Conservation (phyloP, 495 filamentous ascomycete genomes). For the Tetracladium marchalianum region DNA sequence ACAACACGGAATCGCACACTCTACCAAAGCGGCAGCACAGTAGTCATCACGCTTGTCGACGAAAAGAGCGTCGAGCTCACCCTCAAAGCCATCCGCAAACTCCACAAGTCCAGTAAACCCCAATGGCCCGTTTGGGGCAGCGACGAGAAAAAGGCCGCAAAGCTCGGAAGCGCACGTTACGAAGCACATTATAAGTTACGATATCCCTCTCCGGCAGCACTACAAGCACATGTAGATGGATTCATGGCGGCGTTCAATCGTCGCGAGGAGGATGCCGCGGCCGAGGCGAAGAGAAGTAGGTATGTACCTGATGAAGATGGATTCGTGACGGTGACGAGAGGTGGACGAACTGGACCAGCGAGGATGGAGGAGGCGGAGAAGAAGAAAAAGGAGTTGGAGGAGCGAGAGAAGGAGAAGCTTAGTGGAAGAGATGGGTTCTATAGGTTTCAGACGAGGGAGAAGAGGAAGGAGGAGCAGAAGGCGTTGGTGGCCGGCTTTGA, state of each 20-base stretch:
- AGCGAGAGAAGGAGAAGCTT: slow-evolving; percentile 56
- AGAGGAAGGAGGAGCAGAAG: slow-evolving; percentile 70
- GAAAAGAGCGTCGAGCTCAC: slow-evolving; percentile 59
- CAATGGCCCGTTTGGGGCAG: slow-evolving; percentile 54
- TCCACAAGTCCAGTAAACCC: slow-evolving; percentile 33
- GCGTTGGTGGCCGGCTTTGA: slow-evolving; percentile 58
- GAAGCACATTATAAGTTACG: slow-evolving; percentile 51
- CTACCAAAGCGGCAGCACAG: slow-evolving; percentile 61
- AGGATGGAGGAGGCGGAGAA: slow-evolving; percentile 64
- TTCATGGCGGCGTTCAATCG: slow-evolving; percentile 69
- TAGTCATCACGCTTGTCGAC: slow-evolving; percentile 77
- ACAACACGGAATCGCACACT: slow-evolving; percentile 67
- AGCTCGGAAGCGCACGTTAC: slow-evolving; percentile 54
- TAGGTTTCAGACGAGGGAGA: slow-evolving; percentile 84
- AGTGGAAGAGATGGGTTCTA: slow-evolving; percentile 67
- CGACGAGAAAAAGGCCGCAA: slow-evolving; percentile 38
- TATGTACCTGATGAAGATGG: slow-evolving; percentile 88
- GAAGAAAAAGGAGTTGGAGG: slow-evolving; percentile 61
- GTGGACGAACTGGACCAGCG: slow-evolving; percentile 63
- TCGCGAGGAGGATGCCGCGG: slow-evolving; percentile 55
- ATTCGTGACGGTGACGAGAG: slow-evolving; percentile 83
- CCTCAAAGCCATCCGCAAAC: slow-evolving; percentile 59
- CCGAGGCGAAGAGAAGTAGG: slow-evolving; percentile 50
- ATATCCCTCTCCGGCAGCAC: slow-evolving; percentile 52
- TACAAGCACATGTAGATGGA: slow-evolving; percentile 65